Evolutionary conservation across 2,329 filamentous ascomycete genomes (phyloP).

Genomic region (Aureobasidium lini): DNA sequence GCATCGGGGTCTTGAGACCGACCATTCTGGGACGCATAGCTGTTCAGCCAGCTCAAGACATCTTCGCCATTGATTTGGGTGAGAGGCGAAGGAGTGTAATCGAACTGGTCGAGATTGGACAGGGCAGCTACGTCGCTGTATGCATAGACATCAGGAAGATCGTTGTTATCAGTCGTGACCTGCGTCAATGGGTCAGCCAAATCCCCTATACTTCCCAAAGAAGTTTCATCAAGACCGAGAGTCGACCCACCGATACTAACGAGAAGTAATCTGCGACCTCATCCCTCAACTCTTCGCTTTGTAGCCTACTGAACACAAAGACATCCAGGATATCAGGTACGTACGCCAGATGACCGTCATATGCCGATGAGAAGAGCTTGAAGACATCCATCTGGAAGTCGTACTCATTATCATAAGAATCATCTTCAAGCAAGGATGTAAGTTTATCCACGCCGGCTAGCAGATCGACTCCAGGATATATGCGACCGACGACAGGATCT

Average conservation of each 20-base stretch:
- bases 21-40: slow-evolving; percentile 25
- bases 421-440: slow-evolving; percentile 23
- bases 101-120: background rate
- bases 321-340: slow-evolving; percentile 30
- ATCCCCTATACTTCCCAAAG: too few relatives aligned
- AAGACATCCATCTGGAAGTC: slow-evolving; percentile 33
- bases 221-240: background rate
- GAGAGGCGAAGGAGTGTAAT: slow-evolving; percentile 29
- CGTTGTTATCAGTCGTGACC: slow-evolving; percentile 29
- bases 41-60: slow-evolving; percentile 27
- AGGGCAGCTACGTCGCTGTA: slow-evolving; percentile 24
- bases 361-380: slow-evolving; percentile 28
- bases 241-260: background rate
- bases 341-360: slow-evolving; percentile 36
- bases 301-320: slow-evolving; percentile 28
- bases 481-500: slow-evolving; percentile 26
- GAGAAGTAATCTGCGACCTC: background rate
- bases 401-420: slow-evolving; percentile 32
- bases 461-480: slow-evolving; percentile 32
- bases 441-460: slow-evolving; percentile 31
- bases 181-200: background rate
- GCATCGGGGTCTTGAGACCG: slow-evolving; percentile 34
- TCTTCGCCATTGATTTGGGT: slow-evolving; percentile 31
- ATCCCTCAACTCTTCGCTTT: background rate
- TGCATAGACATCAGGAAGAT: slow-evolving; percentile 31